A percentile compares a stretch with the other conserved stretches of the same genome.
phyloP scores from a whole-genome alignment of 208 protist species.

The Leishmania mexicana region DNA sequence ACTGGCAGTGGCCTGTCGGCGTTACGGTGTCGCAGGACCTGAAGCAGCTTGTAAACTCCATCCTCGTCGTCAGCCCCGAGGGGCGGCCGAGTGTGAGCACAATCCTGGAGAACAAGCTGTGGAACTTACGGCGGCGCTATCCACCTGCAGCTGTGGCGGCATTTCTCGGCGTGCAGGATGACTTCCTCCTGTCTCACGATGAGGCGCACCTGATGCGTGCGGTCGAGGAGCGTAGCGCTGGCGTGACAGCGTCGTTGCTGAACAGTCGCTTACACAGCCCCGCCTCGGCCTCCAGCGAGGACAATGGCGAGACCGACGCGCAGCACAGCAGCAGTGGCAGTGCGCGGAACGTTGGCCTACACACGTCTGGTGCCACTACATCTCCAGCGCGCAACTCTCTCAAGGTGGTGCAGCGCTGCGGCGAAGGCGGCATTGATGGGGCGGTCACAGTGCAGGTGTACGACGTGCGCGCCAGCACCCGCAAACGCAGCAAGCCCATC shows the following conservation, averaged over 20 bases:
- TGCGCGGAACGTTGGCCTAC: not conserved
- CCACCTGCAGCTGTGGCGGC: constrained; percentile 66
- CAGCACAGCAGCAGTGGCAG: constrained; percentile 18
- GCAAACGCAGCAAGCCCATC: constrained; percentile 65
- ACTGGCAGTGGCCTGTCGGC: constrained; percentile 80
- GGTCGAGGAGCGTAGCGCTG: constrained; percentile 82
- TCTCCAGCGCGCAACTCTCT: constrained; percentile 45
- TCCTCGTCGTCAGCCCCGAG: constrained; percentile 60
- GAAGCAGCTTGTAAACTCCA: constrained; percentile 63
- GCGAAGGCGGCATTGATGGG: constrained; percentile 59
- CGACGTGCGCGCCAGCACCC: constrained; percentile 76
- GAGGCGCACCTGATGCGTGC: constrained; percentile 79
- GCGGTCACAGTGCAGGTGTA: constrained; percentile 75
- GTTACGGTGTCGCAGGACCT: constrained; percentile 64
- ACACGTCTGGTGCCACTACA: constrained; percentile 9
- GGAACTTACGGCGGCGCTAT: constrained; percentile 68
- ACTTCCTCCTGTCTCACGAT: constrained; percentile 80
- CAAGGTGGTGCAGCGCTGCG: constrained; percentile 66
- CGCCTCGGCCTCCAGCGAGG: not conserved
- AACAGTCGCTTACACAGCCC: constrained; percentile 52
- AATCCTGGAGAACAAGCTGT: constrained; percentile 70
- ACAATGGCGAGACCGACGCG: constrained; percentile 4
- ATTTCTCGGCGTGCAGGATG: constrained; percentile 87
- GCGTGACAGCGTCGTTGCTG: constrained; percentile 66
- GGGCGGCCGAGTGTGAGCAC: constrained; percentile 63